Percentiles rank a stretch among this genome's conserved stretches.
Evolutionary conservation across 2,329 filamentous ascomycete species (phyloP).

Genomic region (Talaromyces sp.): DNA sequence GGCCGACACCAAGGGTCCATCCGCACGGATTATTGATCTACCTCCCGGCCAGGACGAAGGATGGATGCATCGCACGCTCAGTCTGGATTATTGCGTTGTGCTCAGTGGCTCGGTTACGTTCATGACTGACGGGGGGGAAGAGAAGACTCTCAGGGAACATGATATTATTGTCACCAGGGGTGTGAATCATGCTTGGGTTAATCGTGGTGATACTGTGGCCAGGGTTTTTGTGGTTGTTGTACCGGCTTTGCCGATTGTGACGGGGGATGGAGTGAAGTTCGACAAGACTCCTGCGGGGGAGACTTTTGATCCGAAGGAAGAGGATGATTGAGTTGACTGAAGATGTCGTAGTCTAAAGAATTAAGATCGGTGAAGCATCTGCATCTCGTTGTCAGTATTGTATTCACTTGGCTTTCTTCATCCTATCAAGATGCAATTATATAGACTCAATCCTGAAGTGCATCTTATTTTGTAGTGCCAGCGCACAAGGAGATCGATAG

Average conservation of each 20-base stretch:
- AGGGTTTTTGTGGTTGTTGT: conserved; percentile 40
- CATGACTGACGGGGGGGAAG: conserved; percentile 25
- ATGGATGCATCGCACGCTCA: conserved; percentile 26
- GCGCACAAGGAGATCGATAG: too few species aligned
- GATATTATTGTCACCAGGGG: conserved; percentile 34
- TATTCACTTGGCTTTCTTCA: too few species aligned
- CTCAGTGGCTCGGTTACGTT: conserved; percentile 24
- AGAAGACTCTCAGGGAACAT: conserved; percentile 24
- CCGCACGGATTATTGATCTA: conserved; percentile 20
- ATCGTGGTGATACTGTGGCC: conserved; percentile 35
- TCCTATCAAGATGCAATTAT: too few species aligned
- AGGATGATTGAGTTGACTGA: conserved; percentile 13
- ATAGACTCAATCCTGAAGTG: too few species aligned
- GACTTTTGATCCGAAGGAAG: conserved; percentile 20
- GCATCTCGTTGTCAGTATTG: too few species aligned
- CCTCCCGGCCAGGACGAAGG: conserved; percentile 16
- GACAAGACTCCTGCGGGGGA: conserved; percentile 29
- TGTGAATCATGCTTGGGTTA: conserved; percentile 44
- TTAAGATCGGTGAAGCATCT: too few species aligned
- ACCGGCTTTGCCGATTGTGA: conserved; percentile 36
- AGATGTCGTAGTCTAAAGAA: too few species aligned
- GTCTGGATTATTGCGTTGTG: conserved; percentile 28
- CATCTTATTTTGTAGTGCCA: too few species aligned
- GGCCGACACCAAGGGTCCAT: conserved; percentile 22
- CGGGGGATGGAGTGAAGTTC: conserved; percentile 34